Conservation (phyloP, 2,329 filamentous ascomycete genomes). For the Cladophialophora psammophila region DNA sequence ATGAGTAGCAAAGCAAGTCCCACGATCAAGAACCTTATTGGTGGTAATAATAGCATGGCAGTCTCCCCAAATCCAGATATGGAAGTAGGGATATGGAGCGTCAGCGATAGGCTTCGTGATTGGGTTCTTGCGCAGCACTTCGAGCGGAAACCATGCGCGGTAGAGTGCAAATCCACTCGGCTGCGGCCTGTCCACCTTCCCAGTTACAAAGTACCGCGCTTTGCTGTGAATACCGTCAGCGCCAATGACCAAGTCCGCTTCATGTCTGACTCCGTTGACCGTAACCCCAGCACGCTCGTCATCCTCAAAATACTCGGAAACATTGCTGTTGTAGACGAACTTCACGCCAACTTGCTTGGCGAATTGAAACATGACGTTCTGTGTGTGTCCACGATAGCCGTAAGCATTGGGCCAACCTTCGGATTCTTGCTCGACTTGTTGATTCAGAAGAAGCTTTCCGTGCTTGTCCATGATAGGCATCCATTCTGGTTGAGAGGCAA, state of each 20-base stretch:
- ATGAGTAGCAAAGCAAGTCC: not conserved
- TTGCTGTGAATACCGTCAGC: conserved; percentile 41
- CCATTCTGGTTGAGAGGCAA: conserved; percentile 13
- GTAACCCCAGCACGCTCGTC: conserved; percentile 41
- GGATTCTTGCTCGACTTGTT: conserved; percentile 43
- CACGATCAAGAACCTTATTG: not conserved
- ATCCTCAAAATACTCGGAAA: conserved; percentile 44
- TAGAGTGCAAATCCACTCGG: conserved; percentile 41
- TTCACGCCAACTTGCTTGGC: conserved; percentile 40
- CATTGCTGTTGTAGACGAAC: conserved; percentile 42
- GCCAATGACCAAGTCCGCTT: conserved; percentile 38
- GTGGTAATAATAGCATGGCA: conserved; percentile 53
- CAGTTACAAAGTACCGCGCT: conserved; percentile 51
- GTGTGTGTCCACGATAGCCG: conserved; percentile 44
- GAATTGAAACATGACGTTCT: conserved; percentile 45
- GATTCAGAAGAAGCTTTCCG: conserved; percentile 42
- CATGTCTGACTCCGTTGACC: conserved; percentile 47
- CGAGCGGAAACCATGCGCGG: conserved; percentile 13
- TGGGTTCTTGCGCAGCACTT: not conserved
- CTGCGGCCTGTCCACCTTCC: conserved; percentile 44
- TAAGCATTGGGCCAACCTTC: conserved; percentile 43
- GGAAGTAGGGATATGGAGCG: not conserved
- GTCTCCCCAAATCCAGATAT: conserved; percentile 59
- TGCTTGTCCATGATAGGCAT: conserved; percentile 44
- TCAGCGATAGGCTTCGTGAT: not conserved